Evolutionary conservation across 2,329 filamentous ascomycete species (phyloP), one percentile per base, ranked within the genome.

Genomic region (Penicillium corylophilum): DNA sequence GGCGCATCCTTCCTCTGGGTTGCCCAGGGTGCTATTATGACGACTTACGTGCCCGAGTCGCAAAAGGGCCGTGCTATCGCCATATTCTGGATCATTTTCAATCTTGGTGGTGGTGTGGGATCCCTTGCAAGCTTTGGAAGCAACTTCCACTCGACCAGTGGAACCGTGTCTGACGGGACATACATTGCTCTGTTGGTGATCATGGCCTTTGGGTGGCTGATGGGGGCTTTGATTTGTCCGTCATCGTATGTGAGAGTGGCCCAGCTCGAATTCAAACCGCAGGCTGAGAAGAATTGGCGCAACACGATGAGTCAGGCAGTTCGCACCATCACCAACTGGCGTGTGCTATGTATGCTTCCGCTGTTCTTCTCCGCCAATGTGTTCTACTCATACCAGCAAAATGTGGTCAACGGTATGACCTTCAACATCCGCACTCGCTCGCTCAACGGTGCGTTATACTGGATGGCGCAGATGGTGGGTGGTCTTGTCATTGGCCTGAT

Each of bases 331-430:
- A 28, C 45, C 1, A 70, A 75, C 44, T 78, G 77, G 76, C 71
- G 75, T 20, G 73, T 80, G 0, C 59, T 75, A 7, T 77, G 71
- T 56, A 74, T 81, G 63, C 69, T 82, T 39, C 79, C 79, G 13
- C 71, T 82, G 55, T 82, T 82, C 71, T 81, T 81, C 67, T 76
- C 72, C 23, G 79, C 79, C 57, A 81, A 82, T 61, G 73, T 79
- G 49, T 82, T 82, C 63, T 82, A 82, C 65, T 78, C 77, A 39
- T 82, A 82, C 62, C 80, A 82, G 62, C 79, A 80, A 55, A 81
- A 82, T 63, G 70, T 72, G 53, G 79, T 82, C 65, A 83, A 83
- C 66, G 77, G 76, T 10, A 71, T 74, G 51, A 77, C 76, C 29
- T 83, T 83, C 69, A 78, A 80, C 59, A 77, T 80, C 49, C 77